These are phyloP conservation scores for Stephanodiscus minutulus DNA, from an alignment of 108 stramenopile genomes.

Conservation along the genomic window DNA sequence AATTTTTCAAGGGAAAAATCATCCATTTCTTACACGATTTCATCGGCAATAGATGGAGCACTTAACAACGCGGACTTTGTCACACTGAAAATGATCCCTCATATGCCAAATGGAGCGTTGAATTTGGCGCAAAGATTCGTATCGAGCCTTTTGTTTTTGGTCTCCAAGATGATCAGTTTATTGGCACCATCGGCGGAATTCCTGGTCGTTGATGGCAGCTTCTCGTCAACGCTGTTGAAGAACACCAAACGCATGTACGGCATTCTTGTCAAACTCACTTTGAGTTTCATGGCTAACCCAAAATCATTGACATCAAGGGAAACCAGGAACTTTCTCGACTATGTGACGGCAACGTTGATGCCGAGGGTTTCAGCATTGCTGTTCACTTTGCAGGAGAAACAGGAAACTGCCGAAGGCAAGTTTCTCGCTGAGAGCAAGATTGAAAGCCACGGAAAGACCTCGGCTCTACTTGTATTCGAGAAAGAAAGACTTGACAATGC, in stretches of 20 bases:
- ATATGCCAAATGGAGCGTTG: slow-evolving; percentile 23
- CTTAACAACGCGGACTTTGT: slow-evolving; percentile 48
- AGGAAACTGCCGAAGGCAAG: slow-evolving; percentile 38
- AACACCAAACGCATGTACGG: slow-evolving; percentile 43
- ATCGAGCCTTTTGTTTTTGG: slow-evolving; percentile 21
- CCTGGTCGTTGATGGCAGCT: slow-evolving; percentile 36
- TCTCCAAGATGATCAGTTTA: slow-evolving; percentile 38
- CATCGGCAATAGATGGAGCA: slow-evolving; percentile 32
- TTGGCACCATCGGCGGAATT: slow-evolving; percentile 41
- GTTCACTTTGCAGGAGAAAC: slow-evolving; percentile 34
- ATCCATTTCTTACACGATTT: slow-evolving; percentile 14
- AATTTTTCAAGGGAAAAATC: slow-evolving; percentile 37
- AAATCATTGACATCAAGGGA: slow-evolving; percentile 24
- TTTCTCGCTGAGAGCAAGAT: slow-evolving; percentile 50
- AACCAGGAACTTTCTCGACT: slow-evolving; percentile 29
- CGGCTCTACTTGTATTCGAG: slow-evolving; percentile 49
- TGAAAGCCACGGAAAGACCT: slow-evolving; percentile 41
- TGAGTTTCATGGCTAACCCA: slow-evolving; percentile 32
- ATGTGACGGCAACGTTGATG: slow-evolving; percentile 25
- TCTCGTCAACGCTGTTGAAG: slow-evolving; percentile 44
- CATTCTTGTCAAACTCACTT: slow-evolving; percentile 31
- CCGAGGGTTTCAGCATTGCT: slow-evolving; percentile 36
- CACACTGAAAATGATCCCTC: slow-evolving; percentile 39
- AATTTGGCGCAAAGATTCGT: slow-evolving; percentile 35
- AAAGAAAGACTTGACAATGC: slow-evolving; percentile 52